Evolutionary conservation across 768 basidiomycete species (phyloP).

Genomic region (Suillus plorans): DNA sequence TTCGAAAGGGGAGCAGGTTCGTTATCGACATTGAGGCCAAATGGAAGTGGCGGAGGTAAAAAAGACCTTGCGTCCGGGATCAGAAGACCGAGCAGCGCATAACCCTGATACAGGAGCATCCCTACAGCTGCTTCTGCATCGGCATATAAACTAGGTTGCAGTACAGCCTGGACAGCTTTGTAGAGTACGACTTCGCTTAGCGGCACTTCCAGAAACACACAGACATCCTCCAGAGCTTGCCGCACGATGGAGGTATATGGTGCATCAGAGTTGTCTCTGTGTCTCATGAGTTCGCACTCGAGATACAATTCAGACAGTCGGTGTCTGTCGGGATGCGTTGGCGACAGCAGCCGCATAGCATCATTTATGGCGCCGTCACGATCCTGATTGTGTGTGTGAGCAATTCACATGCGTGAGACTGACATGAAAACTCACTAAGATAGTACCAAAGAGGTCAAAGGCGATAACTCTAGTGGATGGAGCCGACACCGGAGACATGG

Average conservation of each 20-base stretch:
- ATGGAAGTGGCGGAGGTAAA: slow-evolving; percentile 1
- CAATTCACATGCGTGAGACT: background rate
- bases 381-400: background rate
- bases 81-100: background rate
- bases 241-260: background rate
- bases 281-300: background rate
- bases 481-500: background rate
- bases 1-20: background rate
- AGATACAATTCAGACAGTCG: background rate
- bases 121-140: background rate
- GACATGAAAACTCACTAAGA: background rate
- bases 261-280: background rate
- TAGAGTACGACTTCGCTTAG: background rate
- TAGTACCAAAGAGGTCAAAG: background rate
- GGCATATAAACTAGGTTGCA: background rate
- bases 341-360: background rate
- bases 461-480: background rate
- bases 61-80: slow-evolving; percentile 3
- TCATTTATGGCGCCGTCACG: background rate
- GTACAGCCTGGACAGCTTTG: background rate
- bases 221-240: background rate
- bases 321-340: background rate
- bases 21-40: background rate
- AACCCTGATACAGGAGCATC: background rate
- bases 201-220: background rate